Base-by-base conservation (phyloP, 495 filamentous ascomycete genomes). In the Mycothermus thermophilus region DNA sequence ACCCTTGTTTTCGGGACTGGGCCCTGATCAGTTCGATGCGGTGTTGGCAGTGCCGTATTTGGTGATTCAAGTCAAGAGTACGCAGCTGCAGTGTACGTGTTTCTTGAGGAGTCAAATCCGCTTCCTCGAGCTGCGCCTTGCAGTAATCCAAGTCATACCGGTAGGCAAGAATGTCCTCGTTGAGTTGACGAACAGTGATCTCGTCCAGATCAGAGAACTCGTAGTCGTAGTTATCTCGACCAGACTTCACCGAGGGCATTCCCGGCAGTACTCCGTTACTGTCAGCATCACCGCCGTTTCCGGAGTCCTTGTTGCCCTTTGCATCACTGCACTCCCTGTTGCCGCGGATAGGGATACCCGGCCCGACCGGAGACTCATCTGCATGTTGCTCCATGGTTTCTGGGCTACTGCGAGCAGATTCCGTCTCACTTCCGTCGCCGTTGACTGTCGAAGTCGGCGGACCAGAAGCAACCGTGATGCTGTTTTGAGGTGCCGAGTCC, bases 121-220 rank as follows among this genome's bases (percentile, higher is more conserved):
- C 37, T 4, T 47, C 30, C 3, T 33, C 40, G 0, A 66, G 49
- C 32, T 57, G 54, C 5, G 49, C 44, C 5, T 34, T 38, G 37
- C 59, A 64, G 34, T 49, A 66, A 9, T 54, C 49, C 2, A 58
- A 24, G 35, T 66, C 62, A 20, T 57, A 50, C 7, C 54, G 42
- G 35, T 63, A 66, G 5, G 59, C 60, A 1, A 31, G 33, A 33
- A 64, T 61, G 21, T 64, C 62, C 30, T 64, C 59, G 8, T 47
- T 35, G 34, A 64, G 48, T 46, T 66, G 62, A 9, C 59, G 55
- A 8, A 57, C 36, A 0, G 48, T 62, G 35, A 66, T 53, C 9
- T 56, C 49, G 14, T 64, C 59, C 0, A 66, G 35, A 19, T 59
- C 33, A 3, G 33, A 37, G 20, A 29, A 38, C 12, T 45, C 37